A percentile compares a stretch with the other conserved stretches of the same genome.
Evolutionary conservation across 768 basidiomycete genomes (phyloP).

Genomic region (Suillus paluster): DNA sequence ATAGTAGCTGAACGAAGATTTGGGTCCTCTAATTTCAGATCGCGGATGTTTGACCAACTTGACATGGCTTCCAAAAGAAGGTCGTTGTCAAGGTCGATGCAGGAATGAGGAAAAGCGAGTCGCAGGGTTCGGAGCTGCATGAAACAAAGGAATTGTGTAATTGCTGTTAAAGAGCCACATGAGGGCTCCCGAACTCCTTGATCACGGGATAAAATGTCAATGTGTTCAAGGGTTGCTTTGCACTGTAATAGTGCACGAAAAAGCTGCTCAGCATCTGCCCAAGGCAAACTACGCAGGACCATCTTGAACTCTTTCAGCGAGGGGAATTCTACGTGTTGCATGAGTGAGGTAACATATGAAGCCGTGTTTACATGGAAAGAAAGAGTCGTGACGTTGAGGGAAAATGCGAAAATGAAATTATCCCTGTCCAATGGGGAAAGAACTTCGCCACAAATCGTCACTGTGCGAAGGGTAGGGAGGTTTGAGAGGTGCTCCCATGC

Average conservation of each 20-base stretch:
- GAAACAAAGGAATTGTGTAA: background rate
- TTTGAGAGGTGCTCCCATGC: background rate
- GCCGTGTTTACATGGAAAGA: constrained; percentile 1
- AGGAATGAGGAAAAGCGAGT: constrained; percentile 1
- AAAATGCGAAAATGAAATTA: background rate
- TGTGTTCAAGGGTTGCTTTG: background rate
- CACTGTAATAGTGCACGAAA: background rate
- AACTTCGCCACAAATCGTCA: background rate
- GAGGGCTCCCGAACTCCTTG: background rate
- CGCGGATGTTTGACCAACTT: background rate
- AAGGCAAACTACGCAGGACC: background rate
- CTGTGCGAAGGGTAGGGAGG: background rate
- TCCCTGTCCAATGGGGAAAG: background rate
- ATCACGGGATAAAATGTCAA: constrained; percentile 1
- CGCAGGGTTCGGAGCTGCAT: background rate
- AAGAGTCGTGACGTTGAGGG: constrained; percentile 2
- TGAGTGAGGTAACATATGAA: background rate
- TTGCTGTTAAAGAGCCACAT: background rate
- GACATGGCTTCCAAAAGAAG: background rate
- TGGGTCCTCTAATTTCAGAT: background rate
- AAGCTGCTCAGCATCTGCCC: constrained; percentile 2
- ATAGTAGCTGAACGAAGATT: background rate
- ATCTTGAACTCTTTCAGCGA: background rate
- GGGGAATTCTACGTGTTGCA: background rate
- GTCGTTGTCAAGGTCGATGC: background rate